These are phyloP conservation scores for Holtermannia corniformis DNA, from an alignment of 768 basidiomycete species.

Conservation along the genomic window DNA sequence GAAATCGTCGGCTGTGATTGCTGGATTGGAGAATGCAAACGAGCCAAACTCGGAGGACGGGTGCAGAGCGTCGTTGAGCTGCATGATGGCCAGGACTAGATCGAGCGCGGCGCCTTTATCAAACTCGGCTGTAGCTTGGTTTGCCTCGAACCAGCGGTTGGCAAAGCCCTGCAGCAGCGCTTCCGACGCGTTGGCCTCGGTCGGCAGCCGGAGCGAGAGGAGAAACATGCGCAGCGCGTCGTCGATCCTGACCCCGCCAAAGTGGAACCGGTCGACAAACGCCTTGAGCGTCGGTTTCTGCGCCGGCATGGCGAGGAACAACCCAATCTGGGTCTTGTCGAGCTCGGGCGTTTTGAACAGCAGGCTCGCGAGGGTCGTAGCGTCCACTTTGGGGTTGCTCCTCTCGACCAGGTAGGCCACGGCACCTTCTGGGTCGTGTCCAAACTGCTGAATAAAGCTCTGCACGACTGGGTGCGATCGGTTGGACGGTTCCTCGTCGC, in stretches of 20 bases:
- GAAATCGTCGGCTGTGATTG: slow-evolving; percentile 66
- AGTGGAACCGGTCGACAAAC: slow-evolving; percentile 80
- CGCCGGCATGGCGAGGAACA: slow-evolving; percentile 65
- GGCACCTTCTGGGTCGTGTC: slow-evolving; percentile 68
- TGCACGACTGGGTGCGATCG: slow-evolving; percentile 53
- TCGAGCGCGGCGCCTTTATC: slow-evolving; percentile 43
- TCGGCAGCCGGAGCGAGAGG: slow-evolving; percentile 63
- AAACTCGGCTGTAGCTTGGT: slow-evolving; percentile 64
- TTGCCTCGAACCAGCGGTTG: slow-evolving; percentile 81
- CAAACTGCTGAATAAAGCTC: slow-evolving; percentile 68
- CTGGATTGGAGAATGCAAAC: slow-evolving; percentile 32
- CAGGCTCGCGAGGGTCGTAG: slow-evolving; percentile 57
- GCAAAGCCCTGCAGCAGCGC: slow-evolving; percentile 75
- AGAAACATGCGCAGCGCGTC: slow-evolving; percentile 82
- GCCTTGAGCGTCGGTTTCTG: slow-evolving; percentile 62
- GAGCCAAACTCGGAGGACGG: slow-evolving; percentile 26
- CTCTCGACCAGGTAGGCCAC: slow-evolving; percentile 61
- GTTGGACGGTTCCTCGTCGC: slow-evolving; percentile 25
- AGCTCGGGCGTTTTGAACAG: slow-evolving; percentile 76
- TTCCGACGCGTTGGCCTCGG: slow-evolving; percentile 49
- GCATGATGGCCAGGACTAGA: slow-evolving; percentile 41
- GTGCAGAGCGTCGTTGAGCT: slow-evolving; percentile 81
- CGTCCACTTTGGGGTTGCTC: slow-evolving; percentile 54
- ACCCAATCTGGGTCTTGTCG: slow-evolving; percentile 70
- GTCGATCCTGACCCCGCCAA: slow-evolving; percentile 72